Evolutionary conservation across 257 asterid genomes (phyloP).

Genomic region (Leptodermis oblonga): DNA sequence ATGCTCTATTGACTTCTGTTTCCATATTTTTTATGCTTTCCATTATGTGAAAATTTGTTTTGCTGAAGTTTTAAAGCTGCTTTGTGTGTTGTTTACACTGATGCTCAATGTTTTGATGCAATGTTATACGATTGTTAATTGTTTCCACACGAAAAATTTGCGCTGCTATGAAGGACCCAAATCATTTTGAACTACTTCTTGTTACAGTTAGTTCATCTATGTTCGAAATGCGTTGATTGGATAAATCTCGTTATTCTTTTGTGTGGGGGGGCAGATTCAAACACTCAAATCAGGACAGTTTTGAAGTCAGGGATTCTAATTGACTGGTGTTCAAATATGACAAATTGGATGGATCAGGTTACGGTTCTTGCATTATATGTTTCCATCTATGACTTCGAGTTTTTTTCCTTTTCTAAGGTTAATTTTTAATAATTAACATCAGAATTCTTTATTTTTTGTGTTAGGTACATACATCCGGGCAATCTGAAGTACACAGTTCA

Average conservation of each 20-base stretch:
- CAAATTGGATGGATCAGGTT: conserved; percentile 16
- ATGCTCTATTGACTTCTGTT: not conserved
- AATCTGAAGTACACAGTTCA: conserved; percentile 18
- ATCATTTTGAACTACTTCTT: not conserved
- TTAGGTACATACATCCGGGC: conserved; percentile 25
- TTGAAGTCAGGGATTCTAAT: conserved; percentile 12
- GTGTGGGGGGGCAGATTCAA: conserved; percentile 24
- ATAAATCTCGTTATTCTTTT: not conserved
- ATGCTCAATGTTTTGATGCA: not conserved
- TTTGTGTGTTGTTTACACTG: not conserved
- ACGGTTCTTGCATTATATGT: conserved; percentile 11
- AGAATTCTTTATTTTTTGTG: conserved; percentile 10
- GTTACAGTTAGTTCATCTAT: not conserved
- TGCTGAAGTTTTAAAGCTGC: not conserved
- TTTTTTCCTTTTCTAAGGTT: conserved; percentile 13
- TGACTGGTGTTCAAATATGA: conserved; percentile 32
- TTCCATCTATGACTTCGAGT: not conserved
- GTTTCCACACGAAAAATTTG: not conserved
- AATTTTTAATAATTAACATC: conserved; percentile 7
- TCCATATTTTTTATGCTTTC: no score
- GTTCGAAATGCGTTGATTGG: not conserved
- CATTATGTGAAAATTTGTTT: not conserved
- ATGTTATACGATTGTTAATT: not conserved
- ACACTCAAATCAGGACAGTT: conserved; percentile 17
- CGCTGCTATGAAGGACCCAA: not conserved